phyloP scores from a whole-genome alignment of 1,284 basidiomycete genomes.

The Austroboletus niveus region DNA sequence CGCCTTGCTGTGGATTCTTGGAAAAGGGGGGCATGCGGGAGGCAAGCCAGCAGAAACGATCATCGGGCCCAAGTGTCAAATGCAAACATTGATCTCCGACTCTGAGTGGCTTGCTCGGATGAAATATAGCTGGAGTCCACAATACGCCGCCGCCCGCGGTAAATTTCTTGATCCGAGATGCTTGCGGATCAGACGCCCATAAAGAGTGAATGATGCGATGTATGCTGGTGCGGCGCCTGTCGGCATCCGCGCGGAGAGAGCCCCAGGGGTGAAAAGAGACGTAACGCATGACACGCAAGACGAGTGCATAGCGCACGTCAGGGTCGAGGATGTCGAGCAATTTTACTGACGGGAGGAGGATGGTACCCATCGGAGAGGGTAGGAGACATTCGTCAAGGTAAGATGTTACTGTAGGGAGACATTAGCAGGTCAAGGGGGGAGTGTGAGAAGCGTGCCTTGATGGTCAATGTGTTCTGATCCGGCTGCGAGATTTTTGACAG shows the following conservation, averaged over 20 bases:
- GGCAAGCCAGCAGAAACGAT: slow-evolving; percentile 30
- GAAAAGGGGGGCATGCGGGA: slow-evolving; percentile 29
- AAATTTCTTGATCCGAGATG: slow-evolving; percentile 26
- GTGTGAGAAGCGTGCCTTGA: slow-evolving; percentile 21
- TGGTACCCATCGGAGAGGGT: slow-evolving; percentile 50
- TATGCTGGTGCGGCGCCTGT: slow-evolving; percentile 46
- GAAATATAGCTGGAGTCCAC: slow-evolving; percentile 53
- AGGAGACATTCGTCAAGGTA: slow-evolving; percentile 36
- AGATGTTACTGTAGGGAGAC: slow-evolving; percentile 34
- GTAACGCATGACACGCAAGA: slow-evolving; percentile 65
- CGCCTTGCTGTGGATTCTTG: slow-evolving; percentile 27
- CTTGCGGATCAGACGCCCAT: slow-evolving; percentile 36
- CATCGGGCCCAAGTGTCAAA: slow-evolving; percentile 18
- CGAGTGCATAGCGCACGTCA: slow-evolving; percentile 43
- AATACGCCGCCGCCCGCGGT: slow-evolving; percentile 58
- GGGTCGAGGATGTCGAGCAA: slow-evolving; percentile 38
- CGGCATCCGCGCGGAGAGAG: slow-evolving; percentile 54
- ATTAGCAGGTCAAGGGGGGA: slow-evolving; percentile 9
- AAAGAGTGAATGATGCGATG: slow-evolving; percentile 46
- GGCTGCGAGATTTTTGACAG: slow-evolving; percentile 34
- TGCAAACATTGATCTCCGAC: slow-evolving; percentile 16
- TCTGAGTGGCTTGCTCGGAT: slow-evolving; percentile 23
- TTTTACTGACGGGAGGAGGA: slow-evolving; percentile 41
- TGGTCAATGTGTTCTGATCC: slow-evolving; percentile 38
- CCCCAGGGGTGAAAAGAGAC: slow-evolving; percentile 76